Base-by-base conservation (phyloP, 257 asterid genomes). In the Solanum bulbocastanum region DNA sequence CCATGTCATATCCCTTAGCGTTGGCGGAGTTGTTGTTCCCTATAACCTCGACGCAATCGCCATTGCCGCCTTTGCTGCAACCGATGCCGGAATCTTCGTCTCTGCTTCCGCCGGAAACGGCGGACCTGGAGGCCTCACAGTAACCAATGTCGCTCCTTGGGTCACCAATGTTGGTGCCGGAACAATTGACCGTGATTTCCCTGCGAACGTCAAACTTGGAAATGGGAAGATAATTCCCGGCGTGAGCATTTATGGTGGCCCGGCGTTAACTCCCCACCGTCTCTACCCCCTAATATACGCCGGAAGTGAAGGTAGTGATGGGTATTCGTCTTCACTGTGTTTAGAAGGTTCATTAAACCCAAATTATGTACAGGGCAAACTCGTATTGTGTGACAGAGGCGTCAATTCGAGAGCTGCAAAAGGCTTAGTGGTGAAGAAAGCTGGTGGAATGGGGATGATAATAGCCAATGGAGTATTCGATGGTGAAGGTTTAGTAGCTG, bases 71-170 rank as follows among this genome's bases (percentile, higher is more conserved):
- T 96, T 93, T 82, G 93, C 95, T 6, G 99, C 99, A 4, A 74
- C 76, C 1, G 96, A 94, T 13, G 94, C 96, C 20, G 98, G 99
- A 2, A 72, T 96, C 16, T 94, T 96, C 71, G 98, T 96, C 9
- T 96, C 99, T 0, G 96, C 98, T 37, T 96, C 98, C 20, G 99
- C 99, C 36, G 99, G 99, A 0, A 96, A 96, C 88, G 97, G 97
- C 52, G 99, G 99, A 0, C 98, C 99, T 8, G 96, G 97, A 6
- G 98, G 96, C 16, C 87, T 93, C 16, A 95, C 99, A 4, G 97
- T 96, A 4, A 94, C 98, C 0, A 96, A 96, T 73, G 92, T 96
- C 30, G 98, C 98, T 3, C 99, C 98, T 11, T 96, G 99, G 99
- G 94, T 96, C 5, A 94, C 98, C 39, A 95, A 98, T 0, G 99